Base-by-base conservation (phyloP, 2,329 filamentous ascomycete species). In the Calonectria naviculata region DNA sequence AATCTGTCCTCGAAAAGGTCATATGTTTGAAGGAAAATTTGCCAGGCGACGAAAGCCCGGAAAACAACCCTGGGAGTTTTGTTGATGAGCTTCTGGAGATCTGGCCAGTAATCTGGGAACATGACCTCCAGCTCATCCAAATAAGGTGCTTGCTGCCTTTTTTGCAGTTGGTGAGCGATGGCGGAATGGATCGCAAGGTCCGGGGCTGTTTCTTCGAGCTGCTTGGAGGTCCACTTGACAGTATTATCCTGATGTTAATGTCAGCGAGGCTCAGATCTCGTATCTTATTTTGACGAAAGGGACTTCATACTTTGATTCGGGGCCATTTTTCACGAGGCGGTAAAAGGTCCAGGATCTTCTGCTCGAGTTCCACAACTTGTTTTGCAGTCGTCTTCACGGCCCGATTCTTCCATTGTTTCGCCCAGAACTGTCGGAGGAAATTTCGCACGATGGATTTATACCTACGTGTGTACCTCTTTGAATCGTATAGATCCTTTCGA, bases 1-100 rank as follows among this genome's bases (percentile, higher is more conserved):
- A 44, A 17, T 3, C 44, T 5, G 15, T 67, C 29, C 1, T 74
- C 36, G 31, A 73, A 56, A 17, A 72, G 21, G 6, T 71, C 36
- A 9, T 68, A 58, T 10, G 71, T 71, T 71, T 77, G 74, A 19
- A 73, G 24, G 28, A 72, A 77, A 5, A 63, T 38, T 60, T 77
- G 72, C 71, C 70, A 74, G 4, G 72, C 19, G 5, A 73, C 21
- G 52, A 67, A 77, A 2, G 68, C 70, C 17, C 74, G 68, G 6
- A 76, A 26, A 4, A 67, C 66, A 17, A 58, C 42, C 36, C 67
- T 68, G 1, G 60, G 49, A 15, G 68, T 52, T 17, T 49, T 49
- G n/a, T 28, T 31, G 24, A 74, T 36, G 19, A 71, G 24, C 2
- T 47, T 47, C n/a, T 66, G 62, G 9, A 76, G 21, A 1, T 38